Base-by-base conservation (phyloP, 129 eudicot species). In the Pittosporum tobira region DNA sequence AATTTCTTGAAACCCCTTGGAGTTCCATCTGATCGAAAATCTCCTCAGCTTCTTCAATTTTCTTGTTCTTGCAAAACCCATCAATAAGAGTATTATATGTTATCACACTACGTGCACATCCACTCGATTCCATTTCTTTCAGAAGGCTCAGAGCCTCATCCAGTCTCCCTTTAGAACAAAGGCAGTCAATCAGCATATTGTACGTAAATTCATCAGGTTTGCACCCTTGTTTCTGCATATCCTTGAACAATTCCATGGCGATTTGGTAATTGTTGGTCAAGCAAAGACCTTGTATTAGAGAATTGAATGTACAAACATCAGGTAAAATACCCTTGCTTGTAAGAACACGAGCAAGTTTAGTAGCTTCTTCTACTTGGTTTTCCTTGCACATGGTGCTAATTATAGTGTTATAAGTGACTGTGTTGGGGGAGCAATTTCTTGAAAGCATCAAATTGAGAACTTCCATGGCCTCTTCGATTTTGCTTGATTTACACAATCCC, bases 11-110 rank as follows among this genome's bases (percentile, higher is more conserved):
- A 29, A 91, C 71, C 59, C 99, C 99, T 63, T 72, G 89, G 22
- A 91, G 75, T 61, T 91, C 96, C 96, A 91, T 91, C 57, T 79
- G 94, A 62, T 91, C 94, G 16, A 91, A 91, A 22, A 91, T 72
- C 61, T 83, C 99, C 62, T 89, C 94, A 1, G 99, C 99, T 53
- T 87, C 88, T 63, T 87, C 94, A 6, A 86, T 63, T 63, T 73
- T 81, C 65, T 72, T 74, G 59, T 67, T 81, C 61, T 81, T 91
- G 66, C 94, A 91, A 37, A 91, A 77, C 44, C 90, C 99, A 20
- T 74, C 85, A 23, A 91, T 91, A 48, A 91, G 73, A 16, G 85
- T 91, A 36, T 83, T 91, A 64, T 91, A 91, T 8, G 90, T 87
- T 37, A 83, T 71, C 48, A 75, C 90, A 24, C 70, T 81, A 63